A percentile compares a stretch with the other conserved stretches of the same genome.
Evolutionary conservation across 176 grass and related monocot genomes (phyloP).

Genomic region (Elymus sibiricus): DNA sequence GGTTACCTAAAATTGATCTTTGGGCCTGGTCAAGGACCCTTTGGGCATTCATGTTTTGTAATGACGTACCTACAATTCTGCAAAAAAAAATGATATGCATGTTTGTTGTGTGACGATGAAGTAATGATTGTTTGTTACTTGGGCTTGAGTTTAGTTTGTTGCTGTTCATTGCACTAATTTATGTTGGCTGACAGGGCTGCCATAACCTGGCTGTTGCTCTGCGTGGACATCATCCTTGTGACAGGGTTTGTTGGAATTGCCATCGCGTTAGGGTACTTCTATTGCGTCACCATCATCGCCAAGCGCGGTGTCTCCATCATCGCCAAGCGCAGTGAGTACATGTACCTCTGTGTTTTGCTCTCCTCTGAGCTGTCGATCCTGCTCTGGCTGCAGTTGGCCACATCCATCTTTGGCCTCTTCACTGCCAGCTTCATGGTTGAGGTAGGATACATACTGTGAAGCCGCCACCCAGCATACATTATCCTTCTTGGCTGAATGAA

Average conservation of each 20-base stretch:
- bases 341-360: conserved; percentile 81
- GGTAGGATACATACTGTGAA: conserved; percentile 31
- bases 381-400: conserved; percentile 74
- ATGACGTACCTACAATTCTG: not conserved
- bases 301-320: not conserved
- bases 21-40: not conserved
- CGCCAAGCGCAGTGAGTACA: conserved; percentile 78
- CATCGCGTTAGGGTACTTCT: conserved; percentile 87
- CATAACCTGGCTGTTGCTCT: not conserved
- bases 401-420: conserved; percentile 67
- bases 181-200: too few species aligned
- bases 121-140: not conserved
- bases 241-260: conserved; percentile 78
- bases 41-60: not conserved
- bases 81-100: not conserved
- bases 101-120: not conserved
- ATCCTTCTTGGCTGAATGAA: not conserved
- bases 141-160: not conserved
- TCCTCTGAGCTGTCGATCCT: conserved; percentile 77
- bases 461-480: too few species aligned
- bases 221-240: conserved; percentile 58
- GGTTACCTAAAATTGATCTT: not conserved
- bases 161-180: not conserved
- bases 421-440: conserved; percentile 61
- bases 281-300: conserved; percentile 35